A percentile compares a stretch with the other conserved stretches of the same genome.
These are phyloP conservation scores for Penicillium subrubescens DNA, from an alignment of 495 filamentous ascomycete genomes.

Conservation along the genomic window DNA sequence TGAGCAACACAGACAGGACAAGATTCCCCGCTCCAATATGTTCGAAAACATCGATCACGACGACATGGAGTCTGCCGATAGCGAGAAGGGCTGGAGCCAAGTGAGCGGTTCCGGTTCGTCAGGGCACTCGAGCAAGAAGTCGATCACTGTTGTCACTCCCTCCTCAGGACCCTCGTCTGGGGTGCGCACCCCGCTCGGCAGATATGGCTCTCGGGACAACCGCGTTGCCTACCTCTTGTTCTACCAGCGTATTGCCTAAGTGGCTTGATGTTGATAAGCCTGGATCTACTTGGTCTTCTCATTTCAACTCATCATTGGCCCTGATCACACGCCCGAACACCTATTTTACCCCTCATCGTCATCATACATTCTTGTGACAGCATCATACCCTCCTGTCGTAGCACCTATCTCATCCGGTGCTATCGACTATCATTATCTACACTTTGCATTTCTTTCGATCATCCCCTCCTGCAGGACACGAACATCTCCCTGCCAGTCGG, in stretches of 20 bases:
- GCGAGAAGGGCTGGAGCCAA: slow-evolving; percentile 81
- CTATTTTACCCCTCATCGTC: slow-evolving; percentile 8
- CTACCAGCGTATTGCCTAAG: slow-evolving; percentile 73
- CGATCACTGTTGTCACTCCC: slow-evolving; percentile 64
- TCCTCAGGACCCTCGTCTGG: slow-evolving; percentile 52
- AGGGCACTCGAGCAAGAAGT: slow-evolving; percentile 58
- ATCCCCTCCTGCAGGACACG: slow-evolving; percentile 4
- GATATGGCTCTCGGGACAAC: slow-evolving; percentile 81
- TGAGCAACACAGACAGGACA: slow-evolving; percentile 64
- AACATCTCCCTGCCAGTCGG: slow-evolving; percentile 9
- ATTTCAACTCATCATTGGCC: background rate
- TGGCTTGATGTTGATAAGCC: background rate
- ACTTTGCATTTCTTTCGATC: slow-evolving; percentile 9
- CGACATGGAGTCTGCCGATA: slow-evolving; percentile 57
- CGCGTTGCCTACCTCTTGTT: slow-evolving; percentile 97
- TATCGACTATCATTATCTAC: background rate
- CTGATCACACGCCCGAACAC: background rate
- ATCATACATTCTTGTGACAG: slow-evolving; percentile 9
- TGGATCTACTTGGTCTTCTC: background rate
- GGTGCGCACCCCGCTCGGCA: slow-evolving; percentile 62
- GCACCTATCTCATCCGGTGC: slow-evolving; percentile 7
- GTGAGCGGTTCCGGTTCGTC: slow-evolving; percentile 62
- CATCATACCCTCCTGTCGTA: slow-evolving; percentile 18
- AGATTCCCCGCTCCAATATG: slow-evolving; percentile 60
- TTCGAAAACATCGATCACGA: slow-evolving; percentile 71